Evolutionary conservation across 768 basidiomycete genomes (phyloP).

Genomic region (Lentinula lateritia): DNA sequence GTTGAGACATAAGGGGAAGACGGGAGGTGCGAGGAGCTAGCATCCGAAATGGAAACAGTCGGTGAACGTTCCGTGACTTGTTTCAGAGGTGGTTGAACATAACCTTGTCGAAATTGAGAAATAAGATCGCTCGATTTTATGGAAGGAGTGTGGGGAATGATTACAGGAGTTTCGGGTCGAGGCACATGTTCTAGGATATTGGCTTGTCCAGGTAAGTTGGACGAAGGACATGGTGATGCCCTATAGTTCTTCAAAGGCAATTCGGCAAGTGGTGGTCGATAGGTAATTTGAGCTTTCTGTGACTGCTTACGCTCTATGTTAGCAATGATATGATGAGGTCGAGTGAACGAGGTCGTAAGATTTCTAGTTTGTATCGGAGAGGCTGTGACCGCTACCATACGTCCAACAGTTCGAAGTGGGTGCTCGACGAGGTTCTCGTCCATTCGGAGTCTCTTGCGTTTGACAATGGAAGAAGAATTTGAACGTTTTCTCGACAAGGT

Average conservation of each 20-base stretch:
- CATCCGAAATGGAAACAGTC: not conserved
- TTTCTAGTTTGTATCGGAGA: not conserved
- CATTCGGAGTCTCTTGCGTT: not conserved
- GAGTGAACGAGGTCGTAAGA: not conserved
- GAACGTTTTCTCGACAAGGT: not conserved
- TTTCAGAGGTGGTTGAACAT: not conserved
- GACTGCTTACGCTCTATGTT: not conserved
- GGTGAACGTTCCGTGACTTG: not conserved
- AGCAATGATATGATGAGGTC: not conserved
- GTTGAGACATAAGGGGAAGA: not conserved
- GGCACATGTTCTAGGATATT: not conserved
- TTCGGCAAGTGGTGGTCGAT: conserved; percentile 1
- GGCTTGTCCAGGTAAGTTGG: not conserved
- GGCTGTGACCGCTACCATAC: not conserved
- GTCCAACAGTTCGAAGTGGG: not conserved
- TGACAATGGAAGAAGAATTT: not conserved
- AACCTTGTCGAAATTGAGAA: not conserved
- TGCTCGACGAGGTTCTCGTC: not conserved
- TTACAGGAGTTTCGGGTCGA: not conserved
- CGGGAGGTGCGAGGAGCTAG: not conserved
- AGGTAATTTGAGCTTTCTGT: not conserved
- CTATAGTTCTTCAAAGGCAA: not conserved
- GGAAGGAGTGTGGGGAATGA: not conserved
- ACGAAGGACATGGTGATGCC: not conserved
- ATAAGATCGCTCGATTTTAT: not conserved